Conservation (phyloP, 345 rosid species). For the Populus nigra region DNA sequence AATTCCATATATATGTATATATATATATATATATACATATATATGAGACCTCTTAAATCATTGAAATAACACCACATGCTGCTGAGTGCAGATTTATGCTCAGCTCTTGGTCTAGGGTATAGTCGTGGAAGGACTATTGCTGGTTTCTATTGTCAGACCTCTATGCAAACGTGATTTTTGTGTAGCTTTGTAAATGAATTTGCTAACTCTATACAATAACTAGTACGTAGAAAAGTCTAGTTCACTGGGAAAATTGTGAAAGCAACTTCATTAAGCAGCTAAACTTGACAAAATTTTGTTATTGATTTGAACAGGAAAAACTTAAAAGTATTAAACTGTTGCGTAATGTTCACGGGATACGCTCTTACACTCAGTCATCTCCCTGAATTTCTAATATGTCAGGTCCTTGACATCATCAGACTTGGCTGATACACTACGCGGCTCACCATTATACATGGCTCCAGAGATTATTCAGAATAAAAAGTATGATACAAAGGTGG, state of each 20-base stretch:
- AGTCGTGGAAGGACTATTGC: background rate
- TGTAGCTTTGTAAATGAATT: background rate
- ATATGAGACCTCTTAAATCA: no score
- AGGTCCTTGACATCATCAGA: conserved; percentile 68
- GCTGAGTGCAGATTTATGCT: background rate
- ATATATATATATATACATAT: no score
- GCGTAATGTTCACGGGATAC: background rate
- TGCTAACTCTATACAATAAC: background rate
- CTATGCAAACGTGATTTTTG: background rate
- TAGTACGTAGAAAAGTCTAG: background rate
- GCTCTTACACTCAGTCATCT: conserved; percentile 9
- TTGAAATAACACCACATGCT: background rate
- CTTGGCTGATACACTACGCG: conserved; percentile 67
- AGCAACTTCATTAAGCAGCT: background rate
- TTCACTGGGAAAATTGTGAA: background rate
- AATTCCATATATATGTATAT: no score
- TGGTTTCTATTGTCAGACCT: background rate
- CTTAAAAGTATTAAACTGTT: background rate
- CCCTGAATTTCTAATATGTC: conserved; percentile 1
- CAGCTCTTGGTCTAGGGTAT: background rate
- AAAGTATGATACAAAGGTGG: conserved; percentile 82
- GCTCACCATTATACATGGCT: conserved; percentile 90
- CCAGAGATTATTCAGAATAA: conserved; percentile 75
- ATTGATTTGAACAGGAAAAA: background rate
- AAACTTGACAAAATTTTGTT: background rate